Base-by-base conservation (phyloP, 2,329 filamentous ascomycete species). In the Penicillium sp. region DNA sequence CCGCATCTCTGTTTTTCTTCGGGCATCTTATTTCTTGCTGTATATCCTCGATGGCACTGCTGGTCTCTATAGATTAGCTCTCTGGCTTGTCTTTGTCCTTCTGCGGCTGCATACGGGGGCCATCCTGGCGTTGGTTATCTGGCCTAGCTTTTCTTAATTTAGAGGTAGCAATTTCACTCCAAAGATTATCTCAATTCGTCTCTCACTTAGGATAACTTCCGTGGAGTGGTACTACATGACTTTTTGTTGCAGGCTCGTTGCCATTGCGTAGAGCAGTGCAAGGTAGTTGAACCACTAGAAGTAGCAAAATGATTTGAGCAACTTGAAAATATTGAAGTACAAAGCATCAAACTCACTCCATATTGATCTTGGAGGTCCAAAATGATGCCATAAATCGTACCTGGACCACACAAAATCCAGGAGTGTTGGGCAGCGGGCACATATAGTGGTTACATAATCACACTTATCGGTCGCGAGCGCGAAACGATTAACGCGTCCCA, bases 381-480 rank as follows among this genome's bases (percentile, higher is more conserved):
- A 25, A 9, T 33, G 12, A 35, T 35, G 9, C 45, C 31, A 23
- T 48, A 17, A 12, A 21, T 47, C 23, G 29, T 23, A 21, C 41
- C 5, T 23, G 8, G 5, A 25, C 41, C 41, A 47, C 33, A 21
- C 17, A 29, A 45, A 38, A 38, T 23, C 21, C 21, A 23, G 21
- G 21, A 23, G 3, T 23, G 21, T 23, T 23, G 36, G n/a, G 17
- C 36, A n/a, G 35, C 3, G 36, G 17, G 29, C 23, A 38, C 36
- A 1, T n/a, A 38, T 21, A 23, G 12, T 42, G 23, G 31, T 60
- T 59, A 63, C 45, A 35, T 66, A 62, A 63, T 19, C 44, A 10
- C 48, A 50, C 59, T 65, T 64, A 66, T 66, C 61, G 58, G 56
- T 61, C 64, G 64, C 64, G 64, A 50, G 54, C 64, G 64, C 56